Percentiles rank a stretch among this genome's conserved stretches.
These are phyloP conservation scores for Diplodia scrobiculata DNA, from an alignment of 2,329 filamentous ascomycete genomes.

Conservation along the genomic window DNA sequence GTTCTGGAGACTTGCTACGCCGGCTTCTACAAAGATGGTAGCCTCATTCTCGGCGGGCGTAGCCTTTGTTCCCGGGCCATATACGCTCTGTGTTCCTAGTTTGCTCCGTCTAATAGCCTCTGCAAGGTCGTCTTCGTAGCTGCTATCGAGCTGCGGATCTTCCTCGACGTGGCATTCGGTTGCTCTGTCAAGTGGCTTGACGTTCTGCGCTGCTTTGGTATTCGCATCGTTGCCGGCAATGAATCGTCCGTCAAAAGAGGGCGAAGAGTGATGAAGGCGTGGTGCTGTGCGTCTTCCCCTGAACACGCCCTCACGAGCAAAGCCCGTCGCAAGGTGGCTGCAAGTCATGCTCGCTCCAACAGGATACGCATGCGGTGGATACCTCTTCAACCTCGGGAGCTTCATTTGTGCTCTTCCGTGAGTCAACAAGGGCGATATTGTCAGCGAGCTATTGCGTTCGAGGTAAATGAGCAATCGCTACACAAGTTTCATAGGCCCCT, in stretches of 20 bases:
- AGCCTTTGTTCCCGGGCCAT: not conserved
- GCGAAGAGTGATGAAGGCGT: not conserved
- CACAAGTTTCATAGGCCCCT: too few species aligned
- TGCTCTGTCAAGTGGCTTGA: not conserved
- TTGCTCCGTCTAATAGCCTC: slow-evolving; percentile 9
- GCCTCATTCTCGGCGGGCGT: not conserved
- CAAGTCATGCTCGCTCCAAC: slow-evolving; percentile 1
- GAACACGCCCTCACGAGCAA: not conserved
- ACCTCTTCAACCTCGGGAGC: slow-evolving; percentile 9
- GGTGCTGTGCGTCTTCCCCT: slow-evolving; percentile 1
- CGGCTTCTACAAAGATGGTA: not conserved
- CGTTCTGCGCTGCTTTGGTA: not conserved
- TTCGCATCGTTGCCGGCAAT: not conserved
- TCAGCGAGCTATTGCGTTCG: not conserved
- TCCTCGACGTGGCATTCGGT: not conserved
- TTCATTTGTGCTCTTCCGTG: not conserved
- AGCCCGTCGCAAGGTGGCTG: not conserved
- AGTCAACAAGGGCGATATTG: not conserved
- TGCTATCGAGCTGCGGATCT: not conserved
- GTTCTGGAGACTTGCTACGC: not conserved
- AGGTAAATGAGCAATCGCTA: not conserved
- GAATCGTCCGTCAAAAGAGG: not conserved
- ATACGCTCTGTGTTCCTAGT: not conserved
- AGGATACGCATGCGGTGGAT: not conserved
- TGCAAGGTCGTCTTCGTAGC: slow-evolving; percentile 15